These are phyloP conservation scores for Candida coquimbonensis DNA, from an alignment of 805 yeast genomes.

Conservation along the genomic window DNA sequence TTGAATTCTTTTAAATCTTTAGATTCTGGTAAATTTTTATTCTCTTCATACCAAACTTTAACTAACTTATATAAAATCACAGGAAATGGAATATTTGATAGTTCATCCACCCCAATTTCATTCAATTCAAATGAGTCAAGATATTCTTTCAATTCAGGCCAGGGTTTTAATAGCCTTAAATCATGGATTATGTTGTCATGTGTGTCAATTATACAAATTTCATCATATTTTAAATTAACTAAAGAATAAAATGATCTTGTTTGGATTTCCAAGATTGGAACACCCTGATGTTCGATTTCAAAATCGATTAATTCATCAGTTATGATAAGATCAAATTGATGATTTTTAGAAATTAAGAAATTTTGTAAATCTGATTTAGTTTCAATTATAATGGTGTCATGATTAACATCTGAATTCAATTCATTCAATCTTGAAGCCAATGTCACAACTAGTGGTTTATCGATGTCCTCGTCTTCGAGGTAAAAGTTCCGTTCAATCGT, in stretches of 20 bases:
- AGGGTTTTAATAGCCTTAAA: slow-evolving; percentile 59
- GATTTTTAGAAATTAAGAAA: slow-evolving; percentile 11
- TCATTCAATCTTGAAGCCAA: slow-evolving; percentile 39
- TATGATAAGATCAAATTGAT: slow-evolving; percentile 42
- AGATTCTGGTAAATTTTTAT: slow-evolving; percentile 26
- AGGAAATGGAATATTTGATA: slow-evolving; percentile 65
- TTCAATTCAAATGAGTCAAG: slow-evolving; percentile 45
- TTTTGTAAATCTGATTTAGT: background rate
- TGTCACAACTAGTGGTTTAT: slow-evolving; percentile 32
- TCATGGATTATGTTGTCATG: slow-evolving; percentile 62
- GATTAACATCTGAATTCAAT: slow-evolving; percentile 51
- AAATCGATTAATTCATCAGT: slow-evolving; percentile 27
- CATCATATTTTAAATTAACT: slow-evolving; percentile 27
- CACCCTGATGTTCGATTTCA: slow-evolving; percentile 26
- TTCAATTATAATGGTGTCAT: slow-evolving; percentile 7
- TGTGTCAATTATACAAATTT: slow-evolving; percentile 51
- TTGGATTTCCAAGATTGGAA: slow-evolving; percentile 46
- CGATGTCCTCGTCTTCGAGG: slow-evolving; percentile 37
- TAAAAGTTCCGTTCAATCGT: slow-evolving; percentile 62
- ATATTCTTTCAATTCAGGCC: slow-evolving; percentile 56
- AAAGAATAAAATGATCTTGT: slow-evolving; percentile 63
- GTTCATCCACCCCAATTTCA: slow-evolving; percentile 30
- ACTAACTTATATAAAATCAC: slow-evolving; percentile 30
- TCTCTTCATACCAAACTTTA: slow-evolving; percentile 41
- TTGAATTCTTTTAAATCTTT: slow-evolving; percentile 37